phyloP scores from a whole-genome alignment of 345 rosid genomes.

The Clausena lansium region DNA sequence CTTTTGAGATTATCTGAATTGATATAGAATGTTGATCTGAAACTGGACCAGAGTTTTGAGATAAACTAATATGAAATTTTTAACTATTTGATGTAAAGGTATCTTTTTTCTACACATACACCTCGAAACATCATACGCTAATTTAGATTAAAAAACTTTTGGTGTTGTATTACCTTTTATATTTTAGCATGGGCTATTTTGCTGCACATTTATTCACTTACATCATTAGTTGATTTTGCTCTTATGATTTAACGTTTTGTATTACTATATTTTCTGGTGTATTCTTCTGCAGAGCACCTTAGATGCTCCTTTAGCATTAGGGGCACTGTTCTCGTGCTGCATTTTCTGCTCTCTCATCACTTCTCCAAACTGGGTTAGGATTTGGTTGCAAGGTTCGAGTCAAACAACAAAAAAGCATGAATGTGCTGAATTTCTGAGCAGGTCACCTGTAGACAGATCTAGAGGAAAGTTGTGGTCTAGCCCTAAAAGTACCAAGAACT shows the following conservation, averaged over 20 bases:
- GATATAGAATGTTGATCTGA: not conserved
- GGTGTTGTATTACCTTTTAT: not conserved
- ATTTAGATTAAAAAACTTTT: not conserved
- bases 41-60: not conserved
- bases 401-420: slow-evolving; percentile 31
- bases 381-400: slow-evolving; percentile 15
- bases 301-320: slow-evolving; percentile 59
- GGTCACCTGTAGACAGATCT: slow-evolving; percentile 41
- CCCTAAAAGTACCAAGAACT: slow-evolving; percentile 35
- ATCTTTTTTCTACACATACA: too few relatives aligned
- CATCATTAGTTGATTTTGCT: not conserved
- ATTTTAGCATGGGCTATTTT: not conserved
- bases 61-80: not conserved
- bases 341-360: slow-evolving; percentile 38
- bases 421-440: slow-evolving; percentile 68
- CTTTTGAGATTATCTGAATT: not conserved
- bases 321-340: slow-evolving; percentile 36
- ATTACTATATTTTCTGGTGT: slow-evolving; percentile 3
- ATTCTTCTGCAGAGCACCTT: slow-evolving; percentile 59
- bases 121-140: not conserved
- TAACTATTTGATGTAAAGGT: not conserved
- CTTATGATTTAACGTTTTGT: not conserved
- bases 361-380: slow-evolving; percentile 25
- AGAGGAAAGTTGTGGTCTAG: slow-evolving; percentile 49
- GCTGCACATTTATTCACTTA: not conserved